phyloP scores from a whole-genome alignment of 2,329 filamentous ascomycete species.

The Diaporthe ilicicola region DNA sequence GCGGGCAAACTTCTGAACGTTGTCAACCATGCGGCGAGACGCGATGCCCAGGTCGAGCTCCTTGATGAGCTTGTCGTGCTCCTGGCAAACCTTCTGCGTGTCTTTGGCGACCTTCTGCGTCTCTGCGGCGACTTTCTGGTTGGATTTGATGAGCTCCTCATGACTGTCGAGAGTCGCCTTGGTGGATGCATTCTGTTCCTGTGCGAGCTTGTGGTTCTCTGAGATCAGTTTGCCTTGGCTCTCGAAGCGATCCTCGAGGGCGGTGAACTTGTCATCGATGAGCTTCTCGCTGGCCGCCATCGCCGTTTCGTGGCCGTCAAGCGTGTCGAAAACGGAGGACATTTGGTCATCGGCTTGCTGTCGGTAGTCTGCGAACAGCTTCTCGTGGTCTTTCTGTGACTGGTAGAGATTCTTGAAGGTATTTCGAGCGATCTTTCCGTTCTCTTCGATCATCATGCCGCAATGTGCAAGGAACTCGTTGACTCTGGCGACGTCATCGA shows the following conservation, averaged over 20 bases:
- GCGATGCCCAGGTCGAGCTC: accelerated
- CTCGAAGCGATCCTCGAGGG: not conserved
- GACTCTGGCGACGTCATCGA: not conserved
- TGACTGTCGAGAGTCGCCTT: not conserved
- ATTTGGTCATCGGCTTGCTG: not conserved
- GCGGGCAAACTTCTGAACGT: not conserved
- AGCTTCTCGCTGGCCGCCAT: not conserved
- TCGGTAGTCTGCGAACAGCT: not conserved
- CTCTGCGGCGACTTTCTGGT: not conserved
- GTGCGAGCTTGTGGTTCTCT: not conserved
- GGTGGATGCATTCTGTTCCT: too few species aligned
- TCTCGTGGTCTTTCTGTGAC: not conserved
- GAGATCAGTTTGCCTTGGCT: not conserved
- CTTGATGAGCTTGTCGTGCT: not conserved
- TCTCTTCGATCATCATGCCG: not conserved
- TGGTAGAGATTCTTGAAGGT: not conserved
- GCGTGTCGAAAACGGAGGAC: not conserved
- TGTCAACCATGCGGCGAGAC: not conserved
- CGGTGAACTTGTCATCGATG: not conserved
- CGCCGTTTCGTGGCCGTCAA: not conserved
- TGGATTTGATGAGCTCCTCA: not conserved
- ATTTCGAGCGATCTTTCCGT: not conserved
- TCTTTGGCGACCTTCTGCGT: not conserved
- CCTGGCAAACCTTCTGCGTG: not conserved
- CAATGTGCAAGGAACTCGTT: not conserved